Base-by-base conservation (phyloP, 2,329 filamentous ascomycete genomes). In the Ustulina deusta region DNA sequence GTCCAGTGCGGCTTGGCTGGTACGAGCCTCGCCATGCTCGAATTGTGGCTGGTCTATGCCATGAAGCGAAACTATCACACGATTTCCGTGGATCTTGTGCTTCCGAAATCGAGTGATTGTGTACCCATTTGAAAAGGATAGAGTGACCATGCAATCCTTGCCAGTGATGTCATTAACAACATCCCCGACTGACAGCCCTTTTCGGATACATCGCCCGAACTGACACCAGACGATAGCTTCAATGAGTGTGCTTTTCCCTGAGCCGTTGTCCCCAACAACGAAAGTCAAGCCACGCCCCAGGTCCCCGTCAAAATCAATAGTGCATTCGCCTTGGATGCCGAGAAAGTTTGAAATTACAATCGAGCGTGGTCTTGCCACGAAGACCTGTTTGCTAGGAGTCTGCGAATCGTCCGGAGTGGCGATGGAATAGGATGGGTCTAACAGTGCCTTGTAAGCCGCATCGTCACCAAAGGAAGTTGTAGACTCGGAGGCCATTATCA, bases 151-250 rank as follows among this genome's bases (percentile, higher is more conserved):
- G 57, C 77, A 79, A 56, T 78, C 59, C 27, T 71, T 74, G 25
- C 72, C 68, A 13, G 61, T 60, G n/a, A 69, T 58, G 59, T 79
- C 78, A 57, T 79, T 79, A 49, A 79, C 70, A 2, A 78, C 76
- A 54, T 79, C 77, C 9, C 74, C 71, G 15, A 71, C 76, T 7
- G 59, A 69, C 7, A 78, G 61, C 0, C 76, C 76, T 38, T 61
- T 69, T 20, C 78, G 75, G 25, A 78, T 71, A 49, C 77, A 78
- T 9, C 70, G 72, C 1, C 78, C 78, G 59, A 79, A 79, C 49
- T 78, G 77, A 64, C 76, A 78, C 78, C 78, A 79, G 3, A 74
- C 73, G 25, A 79, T 74, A 17, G 78, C 78, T 62, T 79, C 78
- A 20, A 79, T 70, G 1, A 79, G 40, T 1, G 76, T 78, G 69